Base-by-base conservation (phyloP, 352 stramenopile species). In the Globisporangium uncinulatum region DNA sequence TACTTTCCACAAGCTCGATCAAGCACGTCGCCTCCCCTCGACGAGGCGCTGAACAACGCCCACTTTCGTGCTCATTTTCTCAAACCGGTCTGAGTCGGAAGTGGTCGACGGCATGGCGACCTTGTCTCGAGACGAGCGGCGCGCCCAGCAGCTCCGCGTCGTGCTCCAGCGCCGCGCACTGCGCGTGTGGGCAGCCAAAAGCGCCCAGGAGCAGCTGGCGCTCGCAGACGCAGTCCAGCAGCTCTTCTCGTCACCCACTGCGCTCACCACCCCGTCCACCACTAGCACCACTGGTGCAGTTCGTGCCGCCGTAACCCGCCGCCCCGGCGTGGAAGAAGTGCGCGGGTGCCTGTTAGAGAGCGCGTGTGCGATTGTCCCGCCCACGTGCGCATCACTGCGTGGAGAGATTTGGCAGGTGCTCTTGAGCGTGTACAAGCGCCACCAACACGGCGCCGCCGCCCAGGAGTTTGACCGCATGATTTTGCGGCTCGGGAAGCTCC, bases 321-420 rank as follows among this genome's bases (percentile, higher is more conserved):
- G 81, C 7, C 81, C 81, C n/a, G 78, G 78, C 29, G 73, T 89
- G 14, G 78, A 91, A 37, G 81, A 91, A 48, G 66, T 91, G 24
- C 77, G 76, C 57, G 72, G 79, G 57, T 89, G 78, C 56, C 50
- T 90, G 15, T 57, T 89, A 6, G 57, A 66, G 45, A 78, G 65
- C 17, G 54, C 74, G 36, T 84, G 72, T 24, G 69, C 75, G 37
- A 72, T 66, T 64, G 50, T 91, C 9, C 81, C 81, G 31, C 71
- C 76, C 15, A 59, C 76, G 37, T 85, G 73, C 49, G 72, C 68
- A 29, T 49, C 66, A 17, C 59, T 91, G 19, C 74, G 83, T 17
- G 76, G 73, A 14, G 79, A 89, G 61, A 86, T 92, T 60, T 92
- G 83, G 83, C 83, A 92, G 58, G 77, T 92, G 44, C 68, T 92